Evolutionary conservation across 2,329 filamentous ascomycete species (phyloP).

Genomic region (Endoconidiophora laricicola): DNA sequence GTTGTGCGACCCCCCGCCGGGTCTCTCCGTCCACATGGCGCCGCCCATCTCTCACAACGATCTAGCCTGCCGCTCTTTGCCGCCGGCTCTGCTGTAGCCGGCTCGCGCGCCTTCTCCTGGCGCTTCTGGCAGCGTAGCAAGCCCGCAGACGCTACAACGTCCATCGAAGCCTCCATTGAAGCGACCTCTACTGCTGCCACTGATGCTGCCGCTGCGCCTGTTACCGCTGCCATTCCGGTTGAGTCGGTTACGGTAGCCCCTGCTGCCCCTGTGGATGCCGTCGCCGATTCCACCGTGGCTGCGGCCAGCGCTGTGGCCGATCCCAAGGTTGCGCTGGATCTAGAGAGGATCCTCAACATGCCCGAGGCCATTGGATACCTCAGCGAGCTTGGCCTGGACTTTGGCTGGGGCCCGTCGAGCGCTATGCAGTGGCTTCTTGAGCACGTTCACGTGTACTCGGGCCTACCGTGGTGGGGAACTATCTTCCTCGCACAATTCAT

Average conservation of each 20-base stretch:
- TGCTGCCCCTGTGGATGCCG: constrained; percentile 12
- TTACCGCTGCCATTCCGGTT: constrained; percentile 10
- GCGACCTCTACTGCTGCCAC: constrained; percentile 13
- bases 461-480: constrained; percentile 68
- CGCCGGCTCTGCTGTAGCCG: constrained; percentile 11
- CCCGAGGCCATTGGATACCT: constrained; percentile 71
- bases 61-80: constrained; percentile 1
- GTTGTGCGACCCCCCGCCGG: constrained; percentile 1
- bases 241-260: constrained; percentile 8
- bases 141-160: constrained; percentile 3
- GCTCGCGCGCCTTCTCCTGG: constrained; percentile 12
- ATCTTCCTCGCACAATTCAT: constrained; percentile 49
- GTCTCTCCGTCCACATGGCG: constrained; percentile 6
- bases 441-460: constrained; percentile 59
- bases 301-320: constrained; percentile 12
- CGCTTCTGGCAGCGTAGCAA: constrained; percentile 12
- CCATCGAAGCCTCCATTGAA: constrained; percentile 14
- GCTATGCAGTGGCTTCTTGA: constrained; percentile 63
- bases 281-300: constrained; percentile 15
- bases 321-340: constrained; percentile 15
- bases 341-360: constrained; percentile 32
- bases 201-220: constrained; percentile 11
- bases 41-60: background rate
- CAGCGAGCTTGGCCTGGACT: constrained; percentile 68
- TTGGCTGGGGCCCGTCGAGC: constrained; percentile 63